Base-by-base conservation (phyloP, 2,329 filamentous ascomycete species). In the Mycosphaerelloides madeirae region DNA sequence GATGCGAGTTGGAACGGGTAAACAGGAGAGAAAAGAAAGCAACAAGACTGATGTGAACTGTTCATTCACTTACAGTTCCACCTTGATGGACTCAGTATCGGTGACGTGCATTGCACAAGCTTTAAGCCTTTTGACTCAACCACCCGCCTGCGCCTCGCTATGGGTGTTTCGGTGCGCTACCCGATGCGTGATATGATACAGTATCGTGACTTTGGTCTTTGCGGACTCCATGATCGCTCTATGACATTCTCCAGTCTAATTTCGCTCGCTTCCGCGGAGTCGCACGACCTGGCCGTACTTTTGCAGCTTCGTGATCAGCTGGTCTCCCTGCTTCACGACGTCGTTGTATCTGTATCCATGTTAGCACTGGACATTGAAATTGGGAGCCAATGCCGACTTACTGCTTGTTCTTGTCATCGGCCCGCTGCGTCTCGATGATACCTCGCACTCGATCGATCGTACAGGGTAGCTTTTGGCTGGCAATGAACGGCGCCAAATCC, bases 351-450 rank as follows among this genome's bases (percentile, higher is more conserved):
- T 65, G 16, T 3, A 31, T 14, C n/a, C 3, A 29, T 34, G 32
- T 36, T 19, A 1, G 13, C 19, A 13, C 22, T 6, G 14, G 6
- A 15, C 20, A 5, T 35, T 11, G 13, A 16, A 15, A 12, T 22
- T 12, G n/a, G 1, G 25, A 16, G 16, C 7, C n/a, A n/a, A n/a
- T n/a, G n/a, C n/a, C n/a, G n/a, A 62, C 63, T 58, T 54, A 66
- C 73, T 98, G 93, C 79, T 95, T 96, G 78, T 97, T 97, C 83
- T 98, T 98, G 74, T 95, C 90, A 66, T 97, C 93, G 7, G 91
- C 90, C 43, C 93, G 80, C 73, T 96, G 96, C 34, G 93, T 98
- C 78, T 97, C 93, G 61, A 98, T 97, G 58, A 97, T 86, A 56
- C 91, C 93, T 48, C 90, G 87, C 54, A 98, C 93, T 43, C 93